These are phyloP conservation scores for Zelopaecilomyces penicillatus DNA, from an alignment of 2,329 filamentous ascomycete genomes.

Conservation along the genomic window DNA sequence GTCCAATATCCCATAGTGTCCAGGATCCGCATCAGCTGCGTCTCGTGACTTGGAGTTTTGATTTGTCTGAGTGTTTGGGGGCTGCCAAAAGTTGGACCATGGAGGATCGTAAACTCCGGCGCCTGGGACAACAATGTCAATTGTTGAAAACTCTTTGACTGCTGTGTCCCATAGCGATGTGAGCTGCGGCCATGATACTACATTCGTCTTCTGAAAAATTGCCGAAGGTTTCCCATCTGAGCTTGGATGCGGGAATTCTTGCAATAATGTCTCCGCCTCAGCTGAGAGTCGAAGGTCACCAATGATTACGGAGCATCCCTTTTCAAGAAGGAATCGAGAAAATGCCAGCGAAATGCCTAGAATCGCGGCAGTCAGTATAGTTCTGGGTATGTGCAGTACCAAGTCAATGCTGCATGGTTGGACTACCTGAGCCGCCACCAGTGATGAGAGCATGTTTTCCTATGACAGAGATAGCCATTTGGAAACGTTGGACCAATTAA, in stretches of 20 bases:
- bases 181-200: constrained; percentile 28
- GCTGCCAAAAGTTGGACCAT: constrained; percentile 28
- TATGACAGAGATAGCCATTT: background rate
- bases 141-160: constrained; percentile 17
- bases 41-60: constrained; percentile 19
- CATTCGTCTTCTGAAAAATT: constrained; percentile 28
- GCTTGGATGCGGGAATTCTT: constrained; percentile 19
- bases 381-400: too few species aligned
- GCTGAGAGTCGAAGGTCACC: constrained; percentile 27
- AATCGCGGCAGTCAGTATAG: background rate
- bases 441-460: background rate
- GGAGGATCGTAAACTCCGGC: constrained; percentile 30
- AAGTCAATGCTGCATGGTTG: background rate
- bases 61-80: constrained; percentile 22
- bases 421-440: background rate
- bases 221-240: constrained; percentile 15
- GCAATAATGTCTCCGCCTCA: constrained; percentile 25
- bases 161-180: constrained; percentile 20
- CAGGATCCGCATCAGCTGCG: constrained; percentile 18
- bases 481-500: too few species aligned
- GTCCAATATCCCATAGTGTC: constrained; percentile 26
- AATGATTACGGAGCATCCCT: constrained; percentile 29
- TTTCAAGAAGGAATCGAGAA: constrained; percentile 22
- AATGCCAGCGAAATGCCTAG: constrained; percentile 30
- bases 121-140: constrained; percentile 30